A percentile compares a stretch with the other conserved stretches of the same genome.
Conservation (phyloP, 176 grass and related monocot genomes). For the Thinopyrum elongatum region DNA sequence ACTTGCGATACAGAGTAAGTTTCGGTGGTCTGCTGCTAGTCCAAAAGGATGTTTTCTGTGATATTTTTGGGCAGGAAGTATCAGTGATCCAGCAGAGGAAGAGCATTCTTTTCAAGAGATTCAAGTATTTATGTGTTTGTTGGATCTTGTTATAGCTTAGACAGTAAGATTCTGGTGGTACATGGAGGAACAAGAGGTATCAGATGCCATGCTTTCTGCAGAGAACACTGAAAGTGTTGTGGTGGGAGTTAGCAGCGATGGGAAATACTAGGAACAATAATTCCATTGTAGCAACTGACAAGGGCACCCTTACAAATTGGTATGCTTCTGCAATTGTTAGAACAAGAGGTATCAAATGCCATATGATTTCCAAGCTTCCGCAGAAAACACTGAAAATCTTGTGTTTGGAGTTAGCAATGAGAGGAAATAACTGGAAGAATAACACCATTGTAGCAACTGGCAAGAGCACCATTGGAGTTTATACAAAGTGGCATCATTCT, state of each 20-base stretch:
- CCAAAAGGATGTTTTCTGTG: not conserved
- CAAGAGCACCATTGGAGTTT: not conserved
- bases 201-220: not conserved
- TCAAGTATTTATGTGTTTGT: not conserved
- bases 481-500: not conserved
- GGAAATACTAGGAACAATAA: not conserved
- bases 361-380: not conserved
- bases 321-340: not conserved
- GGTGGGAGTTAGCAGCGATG: not conserved
- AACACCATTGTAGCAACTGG: not conserved
- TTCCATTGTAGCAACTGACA: not conserved
- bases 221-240: not conserved
- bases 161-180: not conserved
- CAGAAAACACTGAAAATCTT: not conserved
- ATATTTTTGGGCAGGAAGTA: not conserved
- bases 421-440: not conserved
- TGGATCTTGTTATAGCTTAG: not conserved
- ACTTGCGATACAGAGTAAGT: not conserved
- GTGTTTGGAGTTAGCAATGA: not conserved
- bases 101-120: not conserved
- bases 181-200: not conserved
- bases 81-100: not conserved
- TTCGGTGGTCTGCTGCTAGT: not conserved
- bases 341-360: not conserved
- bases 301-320: not conserved